These are phyloP conservation scores for Annulohypoxylon moriforme DNA, from an alignment of 495 filamentous ascomycete species.

Conservation along the genomic window DNA sequence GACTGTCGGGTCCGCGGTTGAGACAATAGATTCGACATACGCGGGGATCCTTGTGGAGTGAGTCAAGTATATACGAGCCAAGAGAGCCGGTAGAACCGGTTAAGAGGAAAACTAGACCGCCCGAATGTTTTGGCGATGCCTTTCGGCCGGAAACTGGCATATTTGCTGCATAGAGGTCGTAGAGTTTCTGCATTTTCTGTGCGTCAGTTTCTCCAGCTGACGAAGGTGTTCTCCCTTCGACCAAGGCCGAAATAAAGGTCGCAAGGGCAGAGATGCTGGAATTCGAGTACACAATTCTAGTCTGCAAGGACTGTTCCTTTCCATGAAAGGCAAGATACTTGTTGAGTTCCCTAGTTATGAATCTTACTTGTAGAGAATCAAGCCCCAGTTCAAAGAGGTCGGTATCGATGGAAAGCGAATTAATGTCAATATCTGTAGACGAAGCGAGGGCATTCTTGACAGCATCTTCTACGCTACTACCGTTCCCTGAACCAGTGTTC, in stretches of 20 bases:
- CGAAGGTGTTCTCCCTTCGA: not conserved
- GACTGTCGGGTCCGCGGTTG: constrained; percentile 26
- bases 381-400: not conserved
- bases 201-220: not conserved
- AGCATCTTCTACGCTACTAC: not conserved
- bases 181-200: not conserved
- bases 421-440: not conserved
- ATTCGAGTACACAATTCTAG: not conserved
- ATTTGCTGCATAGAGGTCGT: not conserved
- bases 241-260: not conserved
- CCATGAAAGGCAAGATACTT: not conserved
- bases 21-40: not conserved
- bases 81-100: not conserved
- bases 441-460: not conserved
- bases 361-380: not conserved
- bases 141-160: not conserved
- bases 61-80: not conserved
- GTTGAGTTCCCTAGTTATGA: not conserved
- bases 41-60: not conserved
- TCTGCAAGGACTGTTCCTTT: not conserved
- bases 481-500: not conserved
- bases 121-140: not conserved
- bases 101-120: not conserved
- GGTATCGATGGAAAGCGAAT: not conserved
- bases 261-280: not conserved